Conservation (phyloP, 2,329 filamentous ascomycete species). For the Aplosporella prunicola region DNA sequence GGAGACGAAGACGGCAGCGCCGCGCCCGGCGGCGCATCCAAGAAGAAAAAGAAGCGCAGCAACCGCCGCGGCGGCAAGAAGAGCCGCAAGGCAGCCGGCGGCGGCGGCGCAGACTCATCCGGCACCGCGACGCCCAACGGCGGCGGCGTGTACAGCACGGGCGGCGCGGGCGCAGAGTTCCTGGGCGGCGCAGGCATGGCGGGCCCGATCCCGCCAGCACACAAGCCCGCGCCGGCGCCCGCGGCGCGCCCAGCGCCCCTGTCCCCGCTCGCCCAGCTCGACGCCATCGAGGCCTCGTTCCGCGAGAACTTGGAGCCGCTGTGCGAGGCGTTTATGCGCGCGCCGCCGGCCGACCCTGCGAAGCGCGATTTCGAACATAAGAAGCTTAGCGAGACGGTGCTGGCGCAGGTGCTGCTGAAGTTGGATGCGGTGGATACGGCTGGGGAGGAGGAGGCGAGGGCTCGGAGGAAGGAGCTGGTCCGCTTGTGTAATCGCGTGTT, state of each 20-base stretch:
- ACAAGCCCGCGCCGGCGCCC: slow-evolving; percentile 30
- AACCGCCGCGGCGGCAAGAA: slow-evolving; percentile 36
- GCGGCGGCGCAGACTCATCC: slow-evolving; percentile 32
- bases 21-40: slow-evolving; percentile 17
- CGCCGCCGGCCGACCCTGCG: slow-evolving; percentile 55
- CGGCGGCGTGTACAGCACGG: slow-evolving; percentile 26
- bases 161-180: slow-evolving; percentile 26
- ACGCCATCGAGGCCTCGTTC: slow-evolving; percentile 57
- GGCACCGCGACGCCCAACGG: slow-evolving; percentile 15
- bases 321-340: slow-evolving; percentile 51
- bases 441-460: slow-evolving; percentile 55
- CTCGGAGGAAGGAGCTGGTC: slow-evolving; percentile 63
- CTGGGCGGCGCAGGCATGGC: slow-evolving; percentile 24
- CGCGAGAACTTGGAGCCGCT: slow-evolving; percentile 54
- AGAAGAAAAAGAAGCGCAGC: slow-evolving; percentile 29
- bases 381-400: slow-evolving; percentile 62
- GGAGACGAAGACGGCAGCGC: slow-evolving; percentile 22
- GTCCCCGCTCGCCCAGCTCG: slow-evolving; percentile 52
- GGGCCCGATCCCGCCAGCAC: slow-evolving; percentile 21
- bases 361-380: slow-evolving; percentile 67
- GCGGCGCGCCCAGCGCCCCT: slow-evolving; percentile 25
- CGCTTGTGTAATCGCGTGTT: slow-evolving; percentile 59
- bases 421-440: slow-evolving; percentile 67
- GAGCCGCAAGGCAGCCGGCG: slow-evolving; percentile 32
- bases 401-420: slow-evolving; percentile 69